These are phyloP conservation scores for Cryphonectria naterciae DNA, from an alignment of 2,329 filamentous ascomycete genomes.

Conservation along the genomic window DNA sequence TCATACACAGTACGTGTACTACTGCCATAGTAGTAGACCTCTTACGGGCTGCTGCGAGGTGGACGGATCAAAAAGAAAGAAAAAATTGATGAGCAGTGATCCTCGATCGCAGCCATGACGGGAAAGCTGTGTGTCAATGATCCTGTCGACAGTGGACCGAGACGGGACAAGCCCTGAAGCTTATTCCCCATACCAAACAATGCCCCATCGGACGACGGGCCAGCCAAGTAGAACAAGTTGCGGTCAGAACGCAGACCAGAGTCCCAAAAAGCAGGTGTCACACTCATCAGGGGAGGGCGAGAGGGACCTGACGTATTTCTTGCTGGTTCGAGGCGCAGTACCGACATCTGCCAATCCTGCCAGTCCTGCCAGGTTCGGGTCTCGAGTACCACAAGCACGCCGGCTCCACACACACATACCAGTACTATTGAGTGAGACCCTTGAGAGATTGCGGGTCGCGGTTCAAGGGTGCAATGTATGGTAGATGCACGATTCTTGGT, in stretches of 20 bases:
- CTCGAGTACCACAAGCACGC: neutral
- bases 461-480: neutral
- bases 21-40: neutral
- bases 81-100: neutral
- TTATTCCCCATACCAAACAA: neutral
- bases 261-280: too few relatives aligned
- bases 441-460: conserved; percentile 8
- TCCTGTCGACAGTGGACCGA: neutral
- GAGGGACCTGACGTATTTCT: neutral
- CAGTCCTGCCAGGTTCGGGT: neutral
- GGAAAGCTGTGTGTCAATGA: neutral
- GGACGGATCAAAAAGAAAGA: neutral
- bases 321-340: neutral
- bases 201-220: neutral
- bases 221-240: neutral
- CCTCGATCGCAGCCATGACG: neutral
- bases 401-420: neutral
- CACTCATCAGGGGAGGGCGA: neutral
- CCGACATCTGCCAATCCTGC: neutral
- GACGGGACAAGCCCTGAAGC: conserved; percentile 4
- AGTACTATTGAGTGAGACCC: conserved; percentile 2
- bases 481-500: neutral
- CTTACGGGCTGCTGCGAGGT: neutral
- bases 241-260: neutral
- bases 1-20: neutral